These are phyloP conservation scores for Cyberlindnera lachancei DNA, from an alignment of 805 yeast genomes.

Conservation along the genomic window DNA sequence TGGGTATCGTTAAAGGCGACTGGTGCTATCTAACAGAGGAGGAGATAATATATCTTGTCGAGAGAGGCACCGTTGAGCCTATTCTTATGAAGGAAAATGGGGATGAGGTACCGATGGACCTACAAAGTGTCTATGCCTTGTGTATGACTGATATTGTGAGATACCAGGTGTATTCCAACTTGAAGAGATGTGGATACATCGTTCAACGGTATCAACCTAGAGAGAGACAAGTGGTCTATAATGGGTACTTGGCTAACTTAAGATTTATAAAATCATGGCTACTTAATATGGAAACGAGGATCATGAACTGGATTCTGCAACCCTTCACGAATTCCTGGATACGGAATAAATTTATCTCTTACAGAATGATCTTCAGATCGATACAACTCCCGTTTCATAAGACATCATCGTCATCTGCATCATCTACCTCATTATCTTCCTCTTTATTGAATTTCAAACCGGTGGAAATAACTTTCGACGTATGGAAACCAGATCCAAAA, in stretches of 20 bases:
- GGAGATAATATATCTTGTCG: slow-evolving; percentile 71
- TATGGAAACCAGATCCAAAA: slow-evolving; percentile 76
- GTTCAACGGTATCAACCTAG: slow-evolving; percentile 31
- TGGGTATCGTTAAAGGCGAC: slow-evolving; percentile 51
- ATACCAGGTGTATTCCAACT: slow-evolving; percentile 62
- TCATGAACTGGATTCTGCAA: not conserved
- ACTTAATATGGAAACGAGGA: not conserved
- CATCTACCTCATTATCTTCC: too few species aligned
- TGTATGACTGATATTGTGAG: slow-evolving; percentile 40
- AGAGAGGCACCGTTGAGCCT: slow-evolving; percentile 63
- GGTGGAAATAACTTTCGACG: slow-evolving; percentile 38
- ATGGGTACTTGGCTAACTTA: not conserved
- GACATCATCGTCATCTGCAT: slow-evolving; percentile 11
- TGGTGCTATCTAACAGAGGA: slow-evolving; percentile 49
- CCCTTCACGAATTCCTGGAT: slow-evolving; percentile 9
- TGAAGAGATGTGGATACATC: slow-evolving; percentile 74
- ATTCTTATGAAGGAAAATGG: slow-evolving; percentile 13
- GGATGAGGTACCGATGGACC: slow-evolving; percentile 30
- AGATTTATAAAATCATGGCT: slow-evolving; percentile 1
- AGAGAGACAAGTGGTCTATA: too few species aligned
- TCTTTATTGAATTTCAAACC: too few species aligned
- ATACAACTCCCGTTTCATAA: slow-evolving; percentile 19
- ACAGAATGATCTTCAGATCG: slow-evolving; percentile 24
- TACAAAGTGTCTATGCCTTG: slow-evolving; percentile 57
- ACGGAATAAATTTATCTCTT: slow-evolving; percentile 17